Evolutionary conservation across 352 stramenopile genomes (phyloP), one percentile per base, ranked within the genome.

Genomic region (Phytophthora idaei): DNA sequence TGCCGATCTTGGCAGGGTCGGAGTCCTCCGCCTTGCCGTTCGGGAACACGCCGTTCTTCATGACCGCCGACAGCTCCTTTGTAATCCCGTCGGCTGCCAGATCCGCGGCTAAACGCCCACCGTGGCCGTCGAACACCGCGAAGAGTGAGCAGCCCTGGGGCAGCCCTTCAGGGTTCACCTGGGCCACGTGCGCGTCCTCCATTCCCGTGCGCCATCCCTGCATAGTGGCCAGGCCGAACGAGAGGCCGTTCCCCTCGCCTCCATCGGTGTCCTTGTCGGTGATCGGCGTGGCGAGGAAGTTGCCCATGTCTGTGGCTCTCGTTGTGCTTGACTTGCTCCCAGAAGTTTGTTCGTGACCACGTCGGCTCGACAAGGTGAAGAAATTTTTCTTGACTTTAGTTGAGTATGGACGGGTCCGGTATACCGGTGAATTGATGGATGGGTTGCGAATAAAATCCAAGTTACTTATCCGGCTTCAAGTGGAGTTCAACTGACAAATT

Each of bases 191-290:
- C 67, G 85, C 75, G 69, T 94, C 86, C 70, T 95, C 87, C 84
- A 95, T 94, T 58, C 73, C 87, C 37, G 78, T 88, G 61, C 87
- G 85, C 85, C 87, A 94, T 31, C 85, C 87, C 55, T 95, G 87
- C 84, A 95, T 95, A 52, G 76, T 73, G 29, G 84, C 86, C 61
- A 93, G 56, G 25, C 79, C 87, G 57, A 76, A 94, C 54, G 63
- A 49, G 15, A 96, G 72, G 25, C 64, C 77, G 69, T 90, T 90
- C 49, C 84, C 80, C 12, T 69, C 25, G 31, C 71, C 77, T 15
- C 65, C 67, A 31, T 84, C 60, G 10, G 85, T 92, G 25, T 92
- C 78, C 72, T 96, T 96, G 17, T 90, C 80, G 36, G 81, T 94
- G 49, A 92, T 84, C 48, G 86, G 86, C 25, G 80, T 79, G 57